Base-by-base conservation (phyloP, 306 rosid species). In the Bauhinia variegata region DNA sequence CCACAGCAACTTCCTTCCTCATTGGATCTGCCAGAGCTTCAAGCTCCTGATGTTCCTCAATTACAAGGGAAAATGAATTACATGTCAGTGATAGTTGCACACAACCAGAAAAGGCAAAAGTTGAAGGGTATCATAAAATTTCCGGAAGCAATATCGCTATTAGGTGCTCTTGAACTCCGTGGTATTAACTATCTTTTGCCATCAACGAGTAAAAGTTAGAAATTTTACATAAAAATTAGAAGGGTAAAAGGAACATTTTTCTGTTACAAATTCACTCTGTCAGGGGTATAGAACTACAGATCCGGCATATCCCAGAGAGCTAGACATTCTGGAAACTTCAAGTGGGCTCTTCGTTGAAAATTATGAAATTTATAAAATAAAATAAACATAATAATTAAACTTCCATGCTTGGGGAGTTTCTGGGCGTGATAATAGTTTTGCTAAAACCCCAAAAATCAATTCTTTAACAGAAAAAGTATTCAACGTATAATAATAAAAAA, bases 11-110 rank as follows among this genome's bases (percentile, higher is more conserved):
- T 30, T 93, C 98, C 83, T 93, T 93, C 88, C 98, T 89, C 98
- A 89, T 89, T 54, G 98, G 98, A 88, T 93, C 98, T 50, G 96
- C 82, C 3, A 93, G 84, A 65, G 81, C 88, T 81, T 93, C 98
- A 48, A 93, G 99, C 62, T 93, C 99, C 99, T 93, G 82, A 16
- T 37, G 66, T 76, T 63, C 69, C 67, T 68, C 79, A 68, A 80
- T 73, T 60, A 68, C 2, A 14, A 53, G 0, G 38, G 5, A 34
- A 0, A 42, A n/a, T n/a, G n/a, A n/a, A n/a, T n/a, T n/a, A n/a
- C n/a, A n/a, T n/a, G n/a, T 42, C 10, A 9, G 1, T 3, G 5
- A 8, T 4, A 42, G n/a, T 8, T 42, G 48, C 12, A 23, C 28
- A 23, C 28, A 23, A 23, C 2, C 28, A 42, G 68, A 51, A 42